Percentiles rank a stretch among this genome's conserved stretches.
Conservation (phyloP, 2,329 filamentous ascomycete species). For the Neocatenulostroma microsporum region DNA sequence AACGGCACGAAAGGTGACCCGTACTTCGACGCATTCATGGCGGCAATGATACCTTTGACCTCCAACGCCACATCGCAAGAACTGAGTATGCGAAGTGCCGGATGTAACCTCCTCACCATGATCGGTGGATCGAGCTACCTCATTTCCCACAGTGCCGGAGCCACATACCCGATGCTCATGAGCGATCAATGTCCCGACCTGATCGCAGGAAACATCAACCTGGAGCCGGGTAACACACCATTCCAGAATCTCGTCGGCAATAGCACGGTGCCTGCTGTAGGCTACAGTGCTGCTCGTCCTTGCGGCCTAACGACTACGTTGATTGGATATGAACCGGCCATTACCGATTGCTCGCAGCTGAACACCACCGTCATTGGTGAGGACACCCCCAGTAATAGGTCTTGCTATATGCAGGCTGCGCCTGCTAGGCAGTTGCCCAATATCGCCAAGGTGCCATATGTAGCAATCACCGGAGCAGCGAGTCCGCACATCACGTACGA, state of each 20-base stretch:
- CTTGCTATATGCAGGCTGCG: conserved; percentile 33
- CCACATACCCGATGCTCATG: conserved; percentile 7
- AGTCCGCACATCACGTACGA: conserved; percentile 50
- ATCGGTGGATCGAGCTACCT: conserved; percentile 25
- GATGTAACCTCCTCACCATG: conserved; percentile 26
- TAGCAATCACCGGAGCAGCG: conserved; percentile 47
- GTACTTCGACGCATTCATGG: conserved; percentile 25
- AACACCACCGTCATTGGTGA: conserved; percentile 19
- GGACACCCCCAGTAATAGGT: conserved; percentile 16
- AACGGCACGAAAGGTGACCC: conserved; percentile 19
- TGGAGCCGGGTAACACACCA: conserved; percentile 50
- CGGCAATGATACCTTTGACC: conserved; percentile 24
- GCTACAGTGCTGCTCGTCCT: conserved; percentile 11
- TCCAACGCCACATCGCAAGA: conserved; percentile 24
- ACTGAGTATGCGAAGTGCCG: conserved; percentile 22
- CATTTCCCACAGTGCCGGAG: conserved; percentile 28
- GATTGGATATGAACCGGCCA: conserved; percentile 29
- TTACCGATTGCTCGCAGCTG: conserved; percentile 20
- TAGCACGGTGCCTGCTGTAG: conserved; percentile 11
- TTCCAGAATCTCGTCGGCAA: conserved; percentile 29
- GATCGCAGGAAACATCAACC: conserved; percentile 42
- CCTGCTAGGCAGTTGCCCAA: conserved; percentile 42
- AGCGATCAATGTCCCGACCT: conserved; percentile 34
- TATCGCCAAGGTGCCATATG: conserved; percentile 41
- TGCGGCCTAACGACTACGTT: conserved; percentile 31